These are phyloP conservation scores for Candida tunisiensis DNA, from an alignment of 1,139 yeast species.

Conservation along the genomic window DNA sequence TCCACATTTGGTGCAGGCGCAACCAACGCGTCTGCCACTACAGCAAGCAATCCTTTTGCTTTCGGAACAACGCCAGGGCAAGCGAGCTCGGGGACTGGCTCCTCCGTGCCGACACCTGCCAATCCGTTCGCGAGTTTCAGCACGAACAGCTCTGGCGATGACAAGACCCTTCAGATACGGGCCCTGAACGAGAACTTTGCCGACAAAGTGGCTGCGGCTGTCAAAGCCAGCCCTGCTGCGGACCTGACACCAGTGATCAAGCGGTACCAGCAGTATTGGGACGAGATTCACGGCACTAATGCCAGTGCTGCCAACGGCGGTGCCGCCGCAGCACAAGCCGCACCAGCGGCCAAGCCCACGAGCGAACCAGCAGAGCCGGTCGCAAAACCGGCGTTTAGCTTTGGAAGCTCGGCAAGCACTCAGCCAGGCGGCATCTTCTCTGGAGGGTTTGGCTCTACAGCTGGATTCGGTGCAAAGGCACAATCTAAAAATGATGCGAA, in stretches of 20 bases:
- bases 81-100: too few relatives aligned
- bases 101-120: constrained; percentile 5
- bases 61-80: too few relatives aligned
- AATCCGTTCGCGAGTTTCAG: constrained; percentile 9
- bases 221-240: constrained; percentile 31
- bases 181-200: constrained; percentile 59
- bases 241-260: constrained; percentile 40
- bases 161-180: constrained; percentile 7
- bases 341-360: constrained; percentile 4
- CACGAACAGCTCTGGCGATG: constrained; percentile 2
- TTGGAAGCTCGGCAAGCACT: constrained; percentile 1
- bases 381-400: constrained; percentile 5
- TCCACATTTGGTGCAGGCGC: too few relatives aligned
- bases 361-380: constrained; percentile 2
- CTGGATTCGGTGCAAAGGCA: too few relatives aligned
- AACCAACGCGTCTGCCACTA: too few relatives aligned
- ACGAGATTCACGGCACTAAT: constrained; percentile 1
- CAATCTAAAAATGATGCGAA: too few relatives aligned
- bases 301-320: constrained; percentile 2
- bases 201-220: constrained; percentile 28
- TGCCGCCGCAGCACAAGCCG: constrained; percentile 2
- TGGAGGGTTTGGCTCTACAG: too few relatives aligned
- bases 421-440: constrained; percentile 1
- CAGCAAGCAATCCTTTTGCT: too few relatives aligned
- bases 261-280: constrained; percentile 40